These are phyloP conservation scores for Endoconidiophora laricicola DNA, from an alignment of 2,329 filamentous ascomycete genomes.

Conservation along the genomic window DNA sequence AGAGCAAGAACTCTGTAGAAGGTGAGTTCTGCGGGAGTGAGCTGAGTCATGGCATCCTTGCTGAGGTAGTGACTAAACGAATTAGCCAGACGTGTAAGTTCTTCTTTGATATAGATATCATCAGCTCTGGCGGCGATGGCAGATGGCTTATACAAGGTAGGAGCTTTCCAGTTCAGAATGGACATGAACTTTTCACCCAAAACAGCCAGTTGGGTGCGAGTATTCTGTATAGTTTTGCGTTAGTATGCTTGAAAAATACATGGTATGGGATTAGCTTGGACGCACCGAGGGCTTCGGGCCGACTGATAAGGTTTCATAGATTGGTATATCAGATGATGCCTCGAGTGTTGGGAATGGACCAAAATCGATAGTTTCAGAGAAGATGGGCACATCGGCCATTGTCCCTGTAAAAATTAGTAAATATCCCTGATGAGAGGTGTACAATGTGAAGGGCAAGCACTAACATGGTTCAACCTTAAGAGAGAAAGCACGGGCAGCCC, in stretches of 20 bases:
- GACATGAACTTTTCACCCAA: slow-evolving; percentile 36
- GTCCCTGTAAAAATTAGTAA: slow-evolving; percentile 21
- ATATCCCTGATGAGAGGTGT: neutral
- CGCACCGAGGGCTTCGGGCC: slow-evolving; percentile 36
- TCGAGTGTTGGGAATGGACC: slow-evolving; percentile 34
- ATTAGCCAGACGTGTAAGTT: slow-evolving; percentile 25
- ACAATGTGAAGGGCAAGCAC: neutral
- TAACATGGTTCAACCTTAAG: slow-evolving; percentile 6
- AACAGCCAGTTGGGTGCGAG: slow-evolving; percentile 31
- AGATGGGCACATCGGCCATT: slow-evolving; percentile 22
- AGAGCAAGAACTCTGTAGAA: slow-evolving; percentile 29
- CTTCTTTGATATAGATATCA: slow-evolving; percentile 27
- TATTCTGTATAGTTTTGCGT: slow-evolving; percentile 22
- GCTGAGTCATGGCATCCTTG: slow-evolving; percentile 14
- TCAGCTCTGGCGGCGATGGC: slow-evolving; percentile 25
- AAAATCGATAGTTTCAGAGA: slow-evolving; percentile 33
- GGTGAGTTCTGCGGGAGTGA: slow-evolving; percentile 26
- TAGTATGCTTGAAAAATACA: slow-evolving; percentile 10
- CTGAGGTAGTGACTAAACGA: slow-evolving; percentile 25
- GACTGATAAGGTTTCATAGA: slow-evolving; percentile 30
- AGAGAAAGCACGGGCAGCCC: slow-evolving; percentile 1
- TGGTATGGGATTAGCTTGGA: neutral
- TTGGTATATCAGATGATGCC: slow-evolving; percentile 21
- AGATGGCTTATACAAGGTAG: slow-evolving; percentile 32
- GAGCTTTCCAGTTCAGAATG: slow-evolving; percentile 29